These are phyloP conservation scores for Boletus vinaceobasis DNA, from an alignment of 768 basidiomycete species.

Conservation along the genomic window DNA sequence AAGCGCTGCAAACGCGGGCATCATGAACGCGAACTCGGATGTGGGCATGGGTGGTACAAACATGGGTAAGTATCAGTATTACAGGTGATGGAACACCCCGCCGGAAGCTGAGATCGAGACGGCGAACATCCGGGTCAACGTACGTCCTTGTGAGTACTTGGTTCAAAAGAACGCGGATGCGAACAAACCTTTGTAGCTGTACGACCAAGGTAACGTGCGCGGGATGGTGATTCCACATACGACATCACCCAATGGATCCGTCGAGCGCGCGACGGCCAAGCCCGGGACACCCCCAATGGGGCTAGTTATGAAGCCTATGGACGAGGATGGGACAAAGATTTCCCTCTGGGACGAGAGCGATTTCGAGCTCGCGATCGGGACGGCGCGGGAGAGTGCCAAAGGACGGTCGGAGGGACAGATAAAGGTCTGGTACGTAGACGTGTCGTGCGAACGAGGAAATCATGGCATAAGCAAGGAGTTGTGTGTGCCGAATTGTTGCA, in stretches of 20 bases:
- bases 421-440: slow-evolving; percentile 76
- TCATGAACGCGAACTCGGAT: background rate
- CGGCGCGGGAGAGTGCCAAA: slow-evolving; percentile 69
- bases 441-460: slow-evolving; percentile 1
- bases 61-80: background rate
- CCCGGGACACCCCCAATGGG: slow-evolving; percentile 57
- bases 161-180: background rate
- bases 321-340: slow-evolving; percentile 85
- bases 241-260: slow-evolving; percentile 68
- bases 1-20: background rate
- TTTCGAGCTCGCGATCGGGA: slow-evolving; percentile 88
- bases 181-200: slow-evolving; percentile 47
- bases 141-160: slow-evolving; percentile 23
- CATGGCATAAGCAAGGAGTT: too few relatives aligned
- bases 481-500: too few relatives aligned
- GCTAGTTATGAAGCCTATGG: slow-evolving; percentile 74
- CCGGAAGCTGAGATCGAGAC: slow-evolving; percentile 62
- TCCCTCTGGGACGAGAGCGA: slow-evolving; percentile 81
- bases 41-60: too few relatives aligned
- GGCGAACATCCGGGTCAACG: slow-evolving; percentile 81
- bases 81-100: slow-evolving; percentile 42
- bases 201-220: slow-evolving; percentile 76
- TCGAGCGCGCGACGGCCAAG: slow-evolving; percentile 69
- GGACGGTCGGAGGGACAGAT: slow-evolving; percentile 81
- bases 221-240: slow-evolving; percentile 79